A percentile compares a stretch with the other conserved stretches of the same genome.
Conservation (phyloP, 371 early-diverging fungal genomes). For the Sporodiniella umbellata region DNA sequence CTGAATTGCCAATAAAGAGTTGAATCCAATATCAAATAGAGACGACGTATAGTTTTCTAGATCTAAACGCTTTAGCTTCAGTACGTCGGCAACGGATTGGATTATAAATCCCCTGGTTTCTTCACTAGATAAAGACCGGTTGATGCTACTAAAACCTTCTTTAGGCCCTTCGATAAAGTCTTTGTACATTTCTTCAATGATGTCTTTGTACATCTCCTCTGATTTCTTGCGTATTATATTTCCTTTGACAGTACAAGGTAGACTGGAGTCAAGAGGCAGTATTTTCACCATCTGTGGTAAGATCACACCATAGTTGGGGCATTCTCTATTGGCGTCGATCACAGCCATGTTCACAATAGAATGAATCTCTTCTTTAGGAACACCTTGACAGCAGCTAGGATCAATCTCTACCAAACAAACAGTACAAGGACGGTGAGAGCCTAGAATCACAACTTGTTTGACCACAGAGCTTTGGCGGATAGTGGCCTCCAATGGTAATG, state of each 20-base stretch:
- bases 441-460: constrained; percentile 24
- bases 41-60: constrained; percentile 8
- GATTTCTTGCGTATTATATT: constrained; percentile 20
- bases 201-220: constrained; percentile 9
- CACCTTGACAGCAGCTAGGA: too few relatives aligned
- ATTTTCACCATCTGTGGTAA: constrained; percentile 28
- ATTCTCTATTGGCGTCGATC: constrained; percentile 27
- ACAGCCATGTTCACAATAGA: constrained; percentile 22
- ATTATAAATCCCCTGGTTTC: constrained; percentile 8
- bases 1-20: constrained; percentile 23
- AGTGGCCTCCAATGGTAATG: constrained; percentile 33
- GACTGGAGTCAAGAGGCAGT: constrained; percentile 6
- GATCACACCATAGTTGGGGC: constrained; percentile 37
- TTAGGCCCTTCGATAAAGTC: constrained; percentile 18
- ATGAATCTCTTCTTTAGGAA: constrained; percentile 24
- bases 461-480: constrained; percentile 22
- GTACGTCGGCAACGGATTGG: constrained; percentile 1
- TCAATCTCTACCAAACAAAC: constrained; percentile 21
- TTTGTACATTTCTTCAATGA: constrained; percentile 28
- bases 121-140: constrained; percentile 5
- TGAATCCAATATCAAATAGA: constrained; percentile 26
- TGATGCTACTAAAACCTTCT: neutral
- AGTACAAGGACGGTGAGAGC: constrained; percentile 33
- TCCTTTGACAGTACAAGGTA: constrained; percentile 22
- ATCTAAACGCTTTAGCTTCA: neutral